These are phyloP conservation scores for Fraxinus dipetala DNA, from an alignment of 305 asterid genomes.

Conservation along the genomic window DNA sequence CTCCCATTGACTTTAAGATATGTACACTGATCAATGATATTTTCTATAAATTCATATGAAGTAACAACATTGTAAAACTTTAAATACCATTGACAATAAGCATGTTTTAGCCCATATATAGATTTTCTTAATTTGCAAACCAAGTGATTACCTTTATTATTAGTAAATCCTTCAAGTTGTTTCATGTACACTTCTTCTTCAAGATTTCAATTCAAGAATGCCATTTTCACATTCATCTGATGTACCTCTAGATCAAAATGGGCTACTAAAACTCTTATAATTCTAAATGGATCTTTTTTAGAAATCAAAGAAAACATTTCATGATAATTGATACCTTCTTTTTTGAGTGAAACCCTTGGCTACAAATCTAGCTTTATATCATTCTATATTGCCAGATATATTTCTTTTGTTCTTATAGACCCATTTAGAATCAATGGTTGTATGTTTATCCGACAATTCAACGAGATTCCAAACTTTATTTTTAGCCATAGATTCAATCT, in stretches of 20 bases:
- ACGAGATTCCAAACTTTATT: neutral
- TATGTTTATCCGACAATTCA: neutral
- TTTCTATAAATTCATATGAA: neutral
- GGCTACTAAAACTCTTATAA: neutral
- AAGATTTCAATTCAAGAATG: neutral
- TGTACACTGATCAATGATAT: neutral
- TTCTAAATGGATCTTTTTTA: neutral
- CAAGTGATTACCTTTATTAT: neutral
- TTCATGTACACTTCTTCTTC: neutral
- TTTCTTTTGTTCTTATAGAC: neutral
- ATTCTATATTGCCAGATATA: neutral
- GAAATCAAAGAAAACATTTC: neutral
- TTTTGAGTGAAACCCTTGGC: neutral
- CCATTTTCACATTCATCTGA: neutral
- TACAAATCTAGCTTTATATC: neutral
- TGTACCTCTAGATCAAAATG: neutral
- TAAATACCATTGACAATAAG: neutral
- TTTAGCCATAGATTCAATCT: neutral
- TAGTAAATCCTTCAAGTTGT: neutral
- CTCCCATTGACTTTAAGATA: neutral
- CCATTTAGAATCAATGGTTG: neutral
- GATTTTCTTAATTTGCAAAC: neutral
- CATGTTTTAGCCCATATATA: neutral
- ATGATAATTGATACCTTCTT: neutral
- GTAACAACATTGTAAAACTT: neutral